Conservation (phyloP, 176 grass and related monocot genomes). For the Alopecurus myosuroides region DNA sequence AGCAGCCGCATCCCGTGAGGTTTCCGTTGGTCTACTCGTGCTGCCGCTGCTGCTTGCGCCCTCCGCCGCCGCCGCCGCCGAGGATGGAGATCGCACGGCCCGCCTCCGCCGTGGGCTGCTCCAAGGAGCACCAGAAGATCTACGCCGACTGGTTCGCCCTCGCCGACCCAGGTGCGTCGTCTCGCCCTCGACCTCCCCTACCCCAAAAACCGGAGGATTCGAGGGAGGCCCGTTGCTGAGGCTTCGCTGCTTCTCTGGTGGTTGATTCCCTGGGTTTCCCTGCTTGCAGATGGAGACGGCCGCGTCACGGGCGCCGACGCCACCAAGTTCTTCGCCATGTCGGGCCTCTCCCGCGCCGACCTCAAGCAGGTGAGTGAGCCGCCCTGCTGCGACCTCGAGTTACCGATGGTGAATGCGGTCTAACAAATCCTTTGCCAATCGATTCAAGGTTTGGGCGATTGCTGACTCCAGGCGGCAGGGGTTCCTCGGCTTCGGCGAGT, state of each 20-base stretch:
- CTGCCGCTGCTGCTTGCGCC: neutral
- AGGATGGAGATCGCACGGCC: conserved; percentile 60
- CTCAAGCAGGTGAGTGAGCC: conserved; percentile 65
- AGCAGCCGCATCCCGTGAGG: conserved; percentile 11
- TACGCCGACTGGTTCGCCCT: conserved; percentile 79
- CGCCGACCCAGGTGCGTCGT: conserved; percentile 59
- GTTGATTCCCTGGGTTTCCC: neutral
- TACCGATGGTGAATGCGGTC: neutral
- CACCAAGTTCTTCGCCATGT: conserved; percentile 81
- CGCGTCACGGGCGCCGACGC: conserved; percentile 73
- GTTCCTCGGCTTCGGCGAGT: conserved; percentile 78
- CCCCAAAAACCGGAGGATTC: neutral
- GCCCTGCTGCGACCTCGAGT: neutral
- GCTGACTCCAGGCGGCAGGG: conserved; percentile 84
- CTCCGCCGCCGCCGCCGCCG: neutral
- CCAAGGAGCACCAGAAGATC: conserved; percentile 72
- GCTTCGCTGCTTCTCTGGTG: neutral
- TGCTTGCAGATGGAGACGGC: conserved; percentile 58
- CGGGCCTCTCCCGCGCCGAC: conserved; percentile 65
- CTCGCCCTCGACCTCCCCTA: too few relatives aligned
- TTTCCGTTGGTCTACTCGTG: neutral
- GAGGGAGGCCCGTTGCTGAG: neutral
- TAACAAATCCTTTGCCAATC: neutral
- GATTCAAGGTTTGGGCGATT: conserved; percentile 79
- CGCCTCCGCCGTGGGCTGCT: conserved; percentile 30